These are phyloP conservation scores for Colletotrichum incanum DNA, from an alignment of 2,329 filamentous ascomycete species.

Conservation along the genomic window DNA sequence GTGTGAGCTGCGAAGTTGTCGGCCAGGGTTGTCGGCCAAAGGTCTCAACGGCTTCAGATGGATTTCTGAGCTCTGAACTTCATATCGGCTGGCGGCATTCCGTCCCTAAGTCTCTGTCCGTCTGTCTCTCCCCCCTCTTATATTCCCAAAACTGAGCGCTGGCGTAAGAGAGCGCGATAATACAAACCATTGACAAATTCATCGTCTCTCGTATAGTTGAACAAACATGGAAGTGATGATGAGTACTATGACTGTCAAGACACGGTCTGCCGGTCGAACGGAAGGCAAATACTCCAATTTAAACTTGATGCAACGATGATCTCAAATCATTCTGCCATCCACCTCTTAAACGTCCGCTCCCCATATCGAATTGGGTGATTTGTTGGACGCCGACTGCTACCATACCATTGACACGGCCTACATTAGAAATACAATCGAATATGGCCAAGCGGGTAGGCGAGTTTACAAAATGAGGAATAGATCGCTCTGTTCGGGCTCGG, in stretches of 20 bases:
- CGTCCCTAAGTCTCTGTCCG: too few relatives aligned
- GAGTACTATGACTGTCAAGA: background rate
- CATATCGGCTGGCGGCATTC: background rate
- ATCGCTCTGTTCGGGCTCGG: background rate
- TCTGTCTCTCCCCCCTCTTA: background rate
- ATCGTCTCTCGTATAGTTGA: background rate
- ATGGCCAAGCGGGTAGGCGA: background rate
- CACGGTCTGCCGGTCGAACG: background rate
- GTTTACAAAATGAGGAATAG: background rate
- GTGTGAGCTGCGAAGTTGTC: background rate
- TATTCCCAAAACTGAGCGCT: background rate
- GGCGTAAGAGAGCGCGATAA: background rate
- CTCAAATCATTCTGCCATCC: background rate
- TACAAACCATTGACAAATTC: background rate
- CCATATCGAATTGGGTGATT: background rate
- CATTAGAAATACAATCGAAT: background rate
- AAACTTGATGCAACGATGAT: background rate
- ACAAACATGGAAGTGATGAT: background rate
- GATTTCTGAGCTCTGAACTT: background rate
- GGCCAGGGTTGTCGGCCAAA: background rate
- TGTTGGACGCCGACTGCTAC: background rate
- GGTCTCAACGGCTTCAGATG: background rate
- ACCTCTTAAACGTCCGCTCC: background rate
- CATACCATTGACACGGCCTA: background rate
- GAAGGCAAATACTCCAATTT: background rate